Evolutionary conservation across 208 protist species (phyloP).

Genomic region (Trichomonas tenax): DNA sequence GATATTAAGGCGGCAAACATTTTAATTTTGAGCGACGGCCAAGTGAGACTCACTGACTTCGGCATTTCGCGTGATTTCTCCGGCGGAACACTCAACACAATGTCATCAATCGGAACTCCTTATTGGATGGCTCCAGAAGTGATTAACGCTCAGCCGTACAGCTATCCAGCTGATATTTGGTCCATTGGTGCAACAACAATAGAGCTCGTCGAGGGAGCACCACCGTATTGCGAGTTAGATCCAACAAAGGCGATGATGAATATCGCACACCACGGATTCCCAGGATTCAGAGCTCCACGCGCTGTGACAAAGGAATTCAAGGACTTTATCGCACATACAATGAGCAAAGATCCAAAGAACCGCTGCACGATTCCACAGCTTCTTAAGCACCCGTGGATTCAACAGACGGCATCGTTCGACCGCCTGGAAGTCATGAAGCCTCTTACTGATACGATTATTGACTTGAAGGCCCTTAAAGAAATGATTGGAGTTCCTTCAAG

Average conservation of each 20-base stretch:
- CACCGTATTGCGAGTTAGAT: constrained; percentile 26
- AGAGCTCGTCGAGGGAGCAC: constrained; percentile 29
- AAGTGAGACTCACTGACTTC: constrained; percentile 37
- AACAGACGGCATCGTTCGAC: neutral
- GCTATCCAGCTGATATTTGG: constrained; percentile 33
- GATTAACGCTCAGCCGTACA: constrained; percentile 24
- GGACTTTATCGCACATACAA: neutral
- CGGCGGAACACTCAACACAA: neutral
- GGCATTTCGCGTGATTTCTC: constrained; percentile 26
- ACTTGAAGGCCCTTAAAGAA: neutral
- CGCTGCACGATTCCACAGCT: neutral
- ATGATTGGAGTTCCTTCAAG: neutral
- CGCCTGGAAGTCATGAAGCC: neutral
- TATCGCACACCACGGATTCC: neutral
- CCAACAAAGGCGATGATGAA: neutral
- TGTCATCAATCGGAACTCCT: constrained; percentile 22
- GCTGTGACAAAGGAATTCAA: neutral
- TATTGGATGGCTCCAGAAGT: constrained; percentile 41
- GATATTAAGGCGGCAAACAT: constrained; percentile 63
- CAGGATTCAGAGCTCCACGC: neutral
- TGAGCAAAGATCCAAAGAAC: neutral
- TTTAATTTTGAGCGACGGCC: constrained; percentile 4
- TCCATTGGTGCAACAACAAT: constrained; percentile 33
- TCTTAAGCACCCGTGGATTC: neutral
- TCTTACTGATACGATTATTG: neutral